These are phyloP conservation scores for Ligustrum vulgare DNA, from an alignment of 257 asterid species.

Conservation along the genomic window DNA sequence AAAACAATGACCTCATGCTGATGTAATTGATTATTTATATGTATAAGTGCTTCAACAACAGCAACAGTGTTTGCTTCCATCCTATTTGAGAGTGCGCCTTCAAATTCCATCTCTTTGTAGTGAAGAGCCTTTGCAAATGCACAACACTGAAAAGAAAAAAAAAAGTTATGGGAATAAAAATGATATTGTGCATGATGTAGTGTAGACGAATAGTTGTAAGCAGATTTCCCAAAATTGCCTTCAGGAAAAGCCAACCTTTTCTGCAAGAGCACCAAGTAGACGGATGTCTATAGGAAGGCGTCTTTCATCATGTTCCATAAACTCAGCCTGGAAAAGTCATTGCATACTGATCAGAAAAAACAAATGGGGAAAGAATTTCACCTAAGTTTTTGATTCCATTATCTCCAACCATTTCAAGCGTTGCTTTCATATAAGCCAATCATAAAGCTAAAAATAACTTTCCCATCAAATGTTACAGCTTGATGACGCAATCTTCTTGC, in stretches of 20 bases:
- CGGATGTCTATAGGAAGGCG: slow-evolving; percentile 98
- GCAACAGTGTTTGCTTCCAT: slow-evolving; percentile 94
- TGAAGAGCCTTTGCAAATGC: slow-evolving; percentile 99
- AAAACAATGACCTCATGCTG: slow-evolving; percentile 79
- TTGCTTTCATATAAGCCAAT: slow-evolving; percentile 10
- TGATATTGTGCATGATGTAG: not conserved
- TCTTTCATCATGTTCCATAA: slow-evolving; percentile 98
- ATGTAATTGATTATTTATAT: slow-evolving; percentile 93
- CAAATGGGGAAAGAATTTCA: slow-evolving; percentile 7
- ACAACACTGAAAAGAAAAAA: slow-evolving; percentile 70
- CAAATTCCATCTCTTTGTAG: slow-evolving; percentile 98
- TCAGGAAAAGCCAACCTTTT: slow-evolving; percentile 58
- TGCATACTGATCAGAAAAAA: slow-evolving; percentile 25
- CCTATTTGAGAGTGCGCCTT: slow-evolving; percentile 82
- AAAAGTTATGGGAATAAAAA: slow-evolving; percentile 22
- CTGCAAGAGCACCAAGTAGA: slow-evolving; percentile 97
- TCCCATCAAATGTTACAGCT: not conserved
- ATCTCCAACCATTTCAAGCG: slow-evolving; percentile 15
- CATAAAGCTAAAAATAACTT: not conserved
- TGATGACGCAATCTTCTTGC: not conserved
- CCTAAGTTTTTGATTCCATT: slow-evolving; percentile 10
- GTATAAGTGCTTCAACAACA: slow-evolving; percentile 96
- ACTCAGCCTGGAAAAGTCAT: slow-evolving; percentile 80
- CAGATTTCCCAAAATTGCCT: slow-evolving; percentile 10
- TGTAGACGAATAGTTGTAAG: slow-evolving; percentile 6